phyloP scores from a whole-genome alignment of 768 basidiomycete genomes.

The Gloeophyllum trabeum region DNA sequence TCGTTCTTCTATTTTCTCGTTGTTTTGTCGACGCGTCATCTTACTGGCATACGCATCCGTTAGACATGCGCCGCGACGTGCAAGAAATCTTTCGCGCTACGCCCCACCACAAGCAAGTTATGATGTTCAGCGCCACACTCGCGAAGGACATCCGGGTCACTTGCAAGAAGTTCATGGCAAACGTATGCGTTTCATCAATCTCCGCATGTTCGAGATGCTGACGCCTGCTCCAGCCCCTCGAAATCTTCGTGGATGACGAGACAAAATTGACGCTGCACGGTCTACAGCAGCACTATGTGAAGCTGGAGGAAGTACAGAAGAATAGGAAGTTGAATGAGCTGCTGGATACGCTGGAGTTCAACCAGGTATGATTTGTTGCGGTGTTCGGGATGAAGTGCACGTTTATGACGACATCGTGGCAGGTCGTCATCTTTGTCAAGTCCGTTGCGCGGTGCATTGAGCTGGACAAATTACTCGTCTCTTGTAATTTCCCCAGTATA shows the following conservation, averaged over 20 bases:
- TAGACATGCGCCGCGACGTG: slow-evolving; percentile 99
- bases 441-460: slow-evolving; percentile 95
- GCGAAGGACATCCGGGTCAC: slow-evolving; percentile 95
- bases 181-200: slow-evolving; percentile 53
- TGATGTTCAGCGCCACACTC: slow-evolving; percentile 99
- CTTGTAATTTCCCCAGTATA: slow-evolving; percentile 98
- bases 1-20: slow-evolving; percentile 11
- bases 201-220: not conserved
- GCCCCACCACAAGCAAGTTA: slow-evolving; percentile 99
- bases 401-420: not conserved
- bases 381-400: not conserved
- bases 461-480: slow-evolving; percentile 88
- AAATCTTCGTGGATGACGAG: slow-evolving; percentile 99
- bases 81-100: slow-evolving; percentile 99
- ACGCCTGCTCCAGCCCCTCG: slow-evolving; percentile 94
- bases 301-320: slow-evolving; percentile 89
- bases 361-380: slow-evolving; percentile 59
- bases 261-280: slow-evolving; percentile 97
- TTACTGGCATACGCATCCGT: slow-evolving; percentile 58
- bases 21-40: slow-evolving; percentile 41
- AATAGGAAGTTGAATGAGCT: slow-evolving; percentile 96
- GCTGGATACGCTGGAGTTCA: slow-evolving; percentile 94
- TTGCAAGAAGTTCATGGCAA: slow-evolving; percentile 99
- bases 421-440: slow-evolving; percentile 99
- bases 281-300: slow-evolving; percentile 97